Evolutionary conservation across 495 filamentous ascomycete genomes (phyloP), one percentile per base, ranked within the genome.

Genomic region (Penicillium chermesinum): DNA sequence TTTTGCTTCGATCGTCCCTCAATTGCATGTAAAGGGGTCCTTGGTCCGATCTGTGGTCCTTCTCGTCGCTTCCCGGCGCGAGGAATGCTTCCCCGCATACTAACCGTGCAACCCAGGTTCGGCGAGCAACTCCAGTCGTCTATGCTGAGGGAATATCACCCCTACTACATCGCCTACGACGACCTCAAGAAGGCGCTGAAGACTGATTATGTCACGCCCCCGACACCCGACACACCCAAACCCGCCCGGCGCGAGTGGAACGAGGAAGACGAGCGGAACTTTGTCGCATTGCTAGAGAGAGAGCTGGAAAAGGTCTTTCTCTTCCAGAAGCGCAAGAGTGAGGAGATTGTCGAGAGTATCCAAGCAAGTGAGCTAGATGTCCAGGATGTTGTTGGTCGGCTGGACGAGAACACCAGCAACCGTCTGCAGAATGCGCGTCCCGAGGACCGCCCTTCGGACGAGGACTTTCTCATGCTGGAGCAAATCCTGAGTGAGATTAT

Each of bases 151-250:
- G 93, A 96, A 66, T 98, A 90, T 72, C 83, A 87, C 65, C 94
- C 88, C 78, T 86, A 94, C 75, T 99, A 97, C 72, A 96, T 99
- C 68, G 84, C 85, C 65, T 99, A 99, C 68, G 89, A 97, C 55
- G 87, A 85, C 49, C 80, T 99, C 38, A 99, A 99, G 70, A 73
- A 74, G 54, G 83, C 87, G 52, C 82, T 99, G 49, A 95, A 91
- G 65, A 84, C 76, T 25, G 76, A 81, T 25, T 86, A 80, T 52
- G 78, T 82, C 46, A 68, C 76, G 47, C 53, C 72, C 36, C 76
- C 77, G 1, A 74, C 75, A 9, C 71, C 77, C 22, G 67, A 76
- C 19, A 81, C 76, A 49, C 62, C 73, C 36, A 78, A 77, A 37
- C 77, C 78, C 14, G 71, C 74, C 44, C 73, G 79, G 18, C 79